Percentiles rank a stretch among this genome's conserved stretches.
Conservation (phyloP, 2,329 filamentous ascomycete species). For the Zarea fungicola region DNA sequence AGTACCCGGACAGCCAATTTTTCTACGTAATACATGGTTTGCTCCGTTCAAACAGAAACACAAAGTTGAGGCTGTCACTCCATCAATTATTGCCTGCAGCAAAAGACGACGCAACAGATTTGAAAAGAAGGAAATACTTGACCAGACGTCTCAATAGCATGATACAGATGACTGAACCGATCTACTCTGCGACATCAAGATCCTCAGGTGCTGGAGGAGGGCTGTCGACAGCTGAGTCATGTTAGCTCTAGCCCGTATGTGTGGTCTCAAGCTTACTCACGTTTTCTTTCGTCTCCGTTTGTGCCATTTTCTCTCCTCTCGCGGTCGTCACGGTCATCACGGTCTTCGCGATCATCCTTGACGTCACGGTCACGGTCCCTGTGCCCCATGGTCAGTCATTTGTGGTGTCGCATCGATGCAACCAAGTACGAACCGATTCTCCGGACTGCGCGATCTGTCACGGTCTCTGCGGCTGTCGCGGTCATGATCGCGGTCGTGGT, state of each 20-base stretch:
- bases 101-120: not conserved
- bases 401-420: not conserved
- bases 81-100: not conserved
- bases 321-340: conserved; percentile 52
- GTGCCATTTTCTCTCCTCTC: conserved; percentile 71
- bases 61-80: not conserved
- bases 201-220: conserved; percentile 85
- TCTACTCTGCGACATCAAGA: conserved; percentile 86
- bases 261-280: conserved; percentile 42
- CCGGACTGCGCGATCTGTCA: conserved; percentile 70
- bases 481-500: conserved; percentile 74
- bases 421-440: conserved; percentile 43
- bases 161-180: conserved; percentile 2
- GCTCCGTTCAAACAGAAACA: not conserved
- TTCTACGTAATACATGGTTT: conserved; percentile 14
- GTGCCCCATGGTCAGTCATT: not conserved
- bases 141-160: not conserved
- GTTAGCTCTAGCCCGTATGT: conserved; percentile 22
- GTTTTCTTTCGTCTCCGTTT: conserved; percentile 87
- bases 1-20: not conserved
- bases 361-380: conserved; percentile 52
- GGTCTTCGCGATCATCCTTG: conserved; percentile 65
- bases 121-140: conserved; percentile 11
- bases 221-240: conserved; percentile 59
- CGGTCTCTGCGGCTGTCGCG: conserved; percentile 70